Conservation (phyloP, 441 rosid species). For the Aleurites moluccanus region DNA sequence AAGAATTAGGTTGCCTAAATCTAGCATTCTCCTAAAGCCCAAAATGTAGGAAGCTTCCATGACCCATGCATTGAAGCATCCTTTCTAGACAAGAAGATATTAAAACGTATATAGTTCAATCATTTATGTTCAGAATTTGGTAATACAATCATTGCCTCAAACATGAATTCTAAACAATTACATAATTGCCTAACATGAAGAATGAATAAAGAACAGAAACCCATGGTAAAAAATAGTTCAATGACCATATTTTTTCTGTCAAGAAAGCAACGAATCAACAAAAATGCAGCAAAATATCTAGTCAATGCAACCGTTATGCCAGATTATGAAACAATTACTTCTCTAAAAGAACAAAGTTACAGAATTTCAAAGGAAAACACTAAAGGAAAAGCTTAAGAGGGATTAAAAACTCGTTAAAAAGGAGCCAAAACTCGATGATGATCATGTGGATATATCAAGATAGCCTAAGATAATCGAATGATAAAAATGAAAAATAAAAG, state of each 20-base stretch:
- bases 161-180: not conserved
- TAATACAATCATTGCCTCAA: not conserved
- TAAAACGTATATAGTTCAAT: not conserved
- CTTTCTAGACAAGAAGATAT: not conserved
- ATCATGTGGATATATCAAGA: not conserved
- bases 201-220: not conserved
- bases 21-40: not conserved
- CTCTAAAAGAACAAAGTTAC: not conserved
- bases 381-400: not conserved
- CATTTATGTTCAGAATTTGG: not conserved
- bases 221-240: not conserved
- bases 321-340: not conserved
- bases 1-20: not conserved
- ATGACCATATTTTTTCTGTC: not conserved
- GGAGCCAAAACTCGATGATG: slow-evolving; percentile 4
- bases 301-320: not conserved
- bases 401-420: not conserved
- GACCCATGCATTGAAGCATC: not conserved
- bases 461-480: not conserved
- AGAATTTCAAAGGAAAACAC: not conserved
- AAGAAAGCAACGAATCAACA: not conserved
- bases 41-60: not conserved
- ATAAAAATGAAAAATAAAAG: not conserved
- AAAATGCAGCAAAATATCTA: not conserved
- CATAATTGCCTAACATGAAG: not conserved